Evolutionary conservation across 108 stramenopile species (phyloP), one percentile per base, ranked within the genome.

Genomic region (Fragilariopsis cylindrus): DNA sequence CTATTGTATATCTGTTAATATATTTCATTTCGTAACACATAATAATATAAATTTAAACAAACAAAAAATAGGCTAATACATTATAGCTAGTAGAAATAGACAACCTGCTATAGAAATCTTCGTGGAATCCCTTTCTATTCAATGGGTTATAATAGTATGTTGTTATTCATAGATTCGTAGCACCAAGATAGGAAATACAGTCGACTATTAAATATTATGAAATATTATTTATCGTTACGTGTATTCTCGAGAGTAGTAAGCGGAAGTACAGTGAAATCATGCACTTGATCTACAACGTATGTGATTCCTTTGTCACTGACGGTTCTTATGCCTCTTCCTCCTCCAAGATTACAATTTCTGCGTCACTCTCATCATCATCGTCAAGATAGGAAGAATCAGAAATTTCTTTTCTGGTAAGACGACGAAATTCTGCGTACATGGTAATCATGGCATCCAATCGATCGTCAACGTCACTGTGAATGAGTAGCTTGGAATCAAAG

Each of bases 401-500:
- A 15, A 63, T n/a, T 55, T 84, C 86, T 3, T 46, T 50, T 15
- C 87, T 77, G 82, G 85, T 83, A 16, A 83, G 57, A 40, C 69
- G 52, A 41, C 87, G 84, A 58, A 85, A 88, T 53, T 82, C 87
- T 15, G 84, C 80, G 68, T 85, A 88, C 45, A 84, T 82, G 45
- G 60, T 43, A 57, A 88, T 85, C 2, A 57, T 19, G 16, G 57
- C 60, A 56, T 73, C 55, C 70, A 71, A 70, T 18, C 55, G 9
- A 46, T 65, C 69, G 21, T 73, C 45, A 21, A 41, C 19, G 21
- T 65, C 63, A 7, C 9, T 7, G 13, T 78, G 43, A 44, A 18
- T 48, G 5, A 54, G 53, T 18, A 80, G 18, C 41, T 71, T 65
- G 21, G 75, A 72, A 40, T 80, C 62, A 60, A 82, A 85, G 7